Conservation (phyloP, 2,329 filamentous ascomycete species). For the Aspergillus pseudonomiae region DNA sequence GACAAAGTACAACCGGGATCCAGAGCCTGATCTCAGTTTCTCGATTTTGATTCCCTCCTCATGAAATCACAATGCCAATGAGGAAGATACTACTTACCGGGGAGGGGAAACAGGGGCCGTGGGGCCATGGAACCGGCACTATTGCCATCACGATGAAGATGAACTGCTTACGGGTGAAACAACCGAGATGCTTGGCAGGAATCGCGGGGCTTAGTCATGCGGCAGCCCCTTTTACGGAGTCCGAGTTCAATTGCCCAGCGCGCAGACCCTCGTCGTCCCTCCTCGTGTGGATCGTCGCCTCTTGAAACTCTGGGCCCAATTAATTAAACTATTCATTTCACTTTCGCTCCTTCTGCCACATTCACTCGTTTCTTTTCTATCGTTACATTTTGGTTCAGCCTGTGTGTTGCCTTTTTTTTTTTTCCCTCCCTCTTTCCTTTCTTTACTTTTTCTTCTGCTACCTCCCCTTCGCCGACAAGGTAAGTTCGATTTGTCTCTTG, state of each 20-base stretch:
- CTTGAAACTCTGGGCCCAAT: conserved; percentile 19
- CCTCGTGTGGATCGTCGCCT: conserved; percentile 24
- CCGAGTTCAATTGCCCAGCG: conserved; percentile 6
- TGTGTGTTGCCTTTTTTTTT: not conserved
- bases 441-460: not conserved
- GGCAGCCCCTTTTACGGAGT: conserved; percentile 41
- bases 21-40: not conserved
- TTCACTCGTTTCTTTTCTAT: conserved; percentile 7
- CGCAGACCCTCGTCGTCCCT: conserved; percentile 7
- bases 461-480: conserved; percentile 12
- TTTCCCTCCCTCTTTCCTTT: not conserved
- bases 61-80: not conserved
- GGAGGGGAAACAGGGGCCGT: not conserved
- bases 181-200: conserved; percentile 18
- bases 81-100: not conserved
- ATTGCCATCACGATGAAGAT: not conserved
- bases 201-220: conserved; percentile 34
- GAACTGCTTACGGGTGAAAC: conserved; percentile 18
- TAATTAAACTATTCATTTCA: conserved; percentile 13
- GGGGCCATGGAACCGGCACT: not conserved
- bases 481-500: conserved; percentile 19
- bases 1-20: not conserved
- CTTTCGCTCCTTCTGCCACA: conserved; percentile 13
- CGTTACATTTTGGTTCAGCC: not conserved
- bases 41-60: not conserved